Percentiles rank a stretch among this genome's conserved stretches.
Conservation (phyloP, 805 yeast species). For the Wickerhamomyces sydowiorum region DNA sequence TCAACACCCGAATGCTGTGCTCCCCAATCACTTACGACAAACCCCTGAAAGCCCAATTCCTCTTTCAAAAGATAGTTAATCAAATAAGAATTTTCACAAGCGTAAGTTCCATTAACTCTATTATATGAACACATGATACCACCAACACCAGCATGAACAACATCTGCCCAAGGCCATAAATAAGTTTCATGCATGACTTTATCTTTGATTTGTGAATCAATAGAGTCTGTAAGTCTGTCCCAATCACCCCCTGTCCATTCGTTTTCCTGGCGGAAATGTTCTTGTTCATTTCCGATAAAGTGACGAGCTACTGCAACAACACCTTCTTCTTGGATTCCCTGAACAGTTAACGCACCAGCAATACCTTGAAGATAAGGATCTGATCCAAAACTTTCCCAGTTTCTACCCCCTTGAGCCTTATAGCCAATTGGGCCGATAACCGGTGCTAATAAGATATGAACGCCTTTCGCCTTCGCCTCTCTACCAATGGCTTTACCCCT, state of each 20-base stretch:
- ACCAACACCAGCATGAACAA: conserved; percentile 53
- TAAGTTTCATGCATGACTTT: conserved; percentile 56
- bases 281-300: conserved; percentile 58
- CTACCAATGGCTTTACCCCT: conserved; percentile 54
- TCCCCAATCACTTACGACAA: conserved; percentile 65
- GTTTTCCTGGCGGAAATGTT: conserved; percentile 47
- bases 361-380: conserved; percentile 59
- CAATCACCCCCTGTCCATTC: conserved; percentile 44
- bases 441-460: conserved; percentile 52
- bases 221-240: conserved; percentile 36
- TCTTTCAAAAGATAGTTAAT: conserved; percentile 51
- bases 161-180: conserved; percentile 65
- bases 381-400: conserved; percentile 59
- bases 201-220: conserved; percentile 53
- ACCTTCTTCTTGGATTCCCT: conserved; percentile 53
- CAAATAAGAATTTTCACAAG: conserved; percentile 54
- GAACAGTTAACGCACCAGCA: conserved; percentile 44
- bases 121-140: conserved; percentile 60
- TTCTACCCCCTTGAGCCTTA: conserved; percentile 59
- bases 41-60: conserved; percentile 62
- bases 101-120: conserved; percentile 47
- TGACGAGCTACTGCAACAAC: conserved; percentile 54
- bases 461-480: conserved; percentile 50
- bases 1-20: conserved; percentile 55
- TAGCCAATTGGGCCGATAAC: conserved; percentile 55